Conservation (phyloP, 495 filamentous ascomycete genomes). For the Daldinia vernicosa region DNA sequence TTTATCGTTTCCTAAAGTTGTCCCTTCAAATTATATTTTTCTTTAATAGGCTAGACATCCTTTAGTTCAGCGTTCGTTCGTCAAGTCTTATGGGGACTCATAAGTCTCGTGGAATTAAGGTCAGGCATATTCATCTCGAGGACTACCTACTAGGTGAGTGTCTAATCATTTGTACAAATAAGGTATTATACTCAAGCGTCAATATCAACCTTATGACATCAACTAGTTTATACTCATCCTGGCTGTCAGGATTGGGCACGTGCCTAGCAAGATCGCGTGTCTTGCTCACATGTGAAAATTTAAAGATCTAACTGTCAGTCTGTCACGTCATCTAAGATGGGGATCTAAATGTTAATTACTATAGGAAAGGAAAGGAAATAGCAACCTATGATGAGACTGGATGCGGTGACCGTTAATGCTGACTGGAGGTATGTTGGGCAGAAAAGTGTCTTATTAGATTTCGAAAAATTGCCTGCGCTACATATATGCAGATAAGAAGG, state of each 20-base stretch:
- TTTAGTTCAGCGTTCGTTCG: not conserved
- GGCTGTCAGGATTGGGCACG: slow-evolving; percentile 17
- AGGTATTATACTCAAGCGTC: not conserved
- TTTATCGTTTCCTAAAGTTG: not conserved
- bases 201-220: slow-evolving; percentile 34
- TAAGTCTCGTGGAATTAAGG: not conserved
- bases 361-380: slow-evolving; percentile 1
- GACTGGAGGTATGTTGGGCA: not conserved
- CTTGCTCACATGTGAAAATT: slow-evolving; percentile 22
- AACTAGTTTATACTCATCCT: slow-evolving; percentile 22
- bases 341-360: not conserved
- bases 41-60: slow-evolving; percentile 12
- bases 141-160: not conserved
- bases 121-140: slow-evolving; percentile 6
- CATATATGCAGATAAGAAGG: slow-evolving; percentile 5
- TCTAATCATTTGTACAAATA: slow-evolving; percentile 1
- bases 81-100: slow-evolving; percentile 2
- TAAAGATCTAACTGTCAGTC: not conserved
- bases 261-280: slow-evolving; percentile 31
- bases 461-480: not conserved
- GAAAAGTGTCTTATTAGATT: not conserved
- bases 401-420: not conserved
- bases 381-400: not conserved
- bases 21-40: slow-evolving; percentile 11
- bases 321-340: slow-evolving; percentile 7